Percentiles rank a stretch among this genome's conserved stretches.
Evolutionary conservation across 805 yeast species (phyloP).

Genomic region (Candida coquimbonensis): DNA sequence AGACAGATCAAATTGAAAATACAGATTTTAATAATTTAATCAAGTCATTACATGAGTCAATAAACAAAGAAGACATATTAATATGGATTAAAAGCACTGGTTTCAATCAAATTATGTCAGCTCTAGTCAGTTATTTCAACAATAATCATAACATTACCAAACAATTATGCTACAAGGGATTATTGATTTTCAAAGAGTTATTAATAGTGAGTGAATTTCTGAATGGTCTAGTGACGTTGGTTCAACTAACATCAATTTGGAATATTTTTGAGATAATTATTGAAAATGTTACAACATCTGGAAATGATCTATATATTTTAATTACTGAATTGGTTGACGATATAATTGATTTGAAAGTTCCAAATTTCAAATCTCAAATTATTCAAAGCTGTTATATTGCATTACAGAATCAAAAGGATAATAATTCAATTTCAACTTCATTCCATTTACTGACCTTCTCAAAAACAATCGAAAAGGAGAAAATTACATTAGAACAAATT

Average conservation of each 20-base stretch:
- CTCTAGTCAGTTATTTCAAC: conserved; percentile 17
- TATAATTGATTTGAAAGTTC: conserved; percentile 8
- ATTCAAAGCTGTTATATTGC: conserved; percentile 10
- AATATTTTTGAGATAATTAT: conserved; percentile 17
- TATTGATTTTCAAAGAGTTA: conserved; percentile 19
- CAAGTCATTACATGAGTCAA: conserved; percentile 12
- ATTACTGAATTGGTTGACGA: conserved; percentile 22
- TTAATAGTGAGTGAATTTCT: conserved; percentile 15
- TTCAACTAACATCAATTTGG: conserved; percentile 13
- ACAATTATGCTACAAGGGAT: conserved; percentile 20
- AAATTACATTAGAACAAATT: conserved; percentile 11
- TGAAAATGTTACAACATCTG: conserved; percentile 18
- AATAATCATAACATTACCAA: conserved; percentile 17
- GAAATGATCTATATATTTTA: conserved; percentile 19
- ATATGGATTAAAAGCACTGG: conserved; percentile 18
- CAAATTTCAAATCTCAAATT: conserved; percentile 5
- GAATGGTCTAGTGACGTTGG: conserved; percentile 3
- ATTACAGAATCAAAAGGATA: conserved; percentile 4
- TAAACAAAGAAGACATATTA: conserved; percentile 7
- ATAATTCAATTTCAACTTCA: conserved; percentile 7
- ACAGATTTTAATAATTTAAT: conserved; percentile 15
- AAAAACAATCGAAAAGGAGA: conserved; percentile 15
- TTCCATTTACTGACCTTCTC: conserved; percentile 15
- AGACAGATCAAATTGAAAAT: conserved; percentile 9
- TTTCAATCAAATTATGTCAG: conserved; percentile 6